These are phyloP conservation scores for Backusella sp. DNA, from an alignment of 192 early-diverging fungal genomes.

Conservation along the genomic window DNA sequence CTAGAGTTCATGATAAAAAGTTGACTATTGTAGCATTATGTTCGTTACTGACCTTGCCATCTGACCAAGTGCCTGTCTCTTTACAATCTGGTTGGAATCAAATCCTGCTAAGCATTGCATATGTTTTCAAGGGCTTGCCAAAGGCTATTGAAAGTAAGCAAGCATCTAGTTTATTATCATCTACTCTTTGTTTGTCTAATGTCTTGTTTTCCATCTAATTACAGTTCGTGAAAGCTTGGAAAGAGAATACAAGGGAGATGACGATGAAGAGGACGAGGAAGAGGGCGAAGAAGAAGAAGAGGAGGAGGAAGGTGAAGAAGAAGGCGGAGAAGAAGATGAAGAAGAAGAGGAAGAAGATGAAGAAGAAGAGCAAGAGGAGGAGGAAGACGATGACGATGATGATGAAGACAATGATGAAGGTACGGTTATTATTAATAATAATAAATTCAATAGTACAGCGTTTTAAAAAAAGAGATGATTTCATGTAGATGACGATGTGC, in stretches of 20 bases:
- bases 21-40: conserved; percentile 77
- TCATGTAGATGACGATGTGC: conserved; percentile 49
- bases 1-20: conserved; percentile 91
- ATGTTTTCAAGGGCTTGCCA: conserved; percentile 72
- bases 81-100: conserved; percentile 73
- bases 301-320: conserved; percentile 12
- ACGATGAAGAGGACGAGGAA: conserved; percentile 51
- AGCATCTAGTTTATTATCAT: conserved; percentile 8
- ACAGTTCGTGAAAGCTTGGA: conserved; percentile 6
- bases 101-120: conserved; percentile 67
- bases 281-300: conserved; percentile 43
- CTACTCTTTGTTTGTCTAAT: neutral
- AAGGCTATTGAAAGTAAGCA: conserved; percentile 60
- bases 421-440: neutral
- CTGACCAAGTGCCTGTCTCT: conserved; percentile 66
- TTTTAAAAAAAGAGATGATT: neutral
- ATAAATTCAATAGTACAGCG: neutral
- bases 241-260: conserved; percentile 50
- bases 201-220: neutral
- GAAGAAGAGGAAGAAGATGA: conserved; percentile 52
- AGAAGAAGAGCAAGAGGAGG: conserved; percentile 21
- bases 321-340: conserved; percentile 14
- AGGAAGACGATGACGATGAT: neutral
- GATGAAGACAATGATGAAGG: conserved; percentile 28
- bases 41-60: conserved; percentile 67